phyloP scores from a whole-genome alignment of 805 yeast species.

The Candida ovalis region DNA sequence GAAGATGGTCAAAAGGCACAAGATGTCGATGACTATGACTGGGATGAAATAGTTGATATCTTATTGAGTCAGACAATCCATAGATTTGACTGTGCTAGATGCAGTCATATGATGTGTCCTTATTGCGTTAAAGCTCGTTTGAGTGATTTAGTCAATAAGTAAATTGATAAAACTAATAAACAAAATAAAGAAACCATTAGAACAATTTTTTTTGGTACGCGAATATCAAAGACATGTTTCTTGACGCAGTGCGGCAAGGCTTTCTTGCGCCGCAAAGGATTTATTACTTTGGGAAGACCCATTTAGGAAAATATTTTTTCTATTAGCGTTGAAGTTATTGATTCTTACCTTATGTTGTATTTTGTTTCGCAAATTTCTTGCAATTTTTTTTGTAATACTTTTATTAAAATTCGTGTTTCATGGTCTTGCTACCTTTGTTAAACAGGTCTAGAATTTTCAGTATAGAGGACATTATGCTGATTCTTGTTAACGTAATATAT shows the following conservation, averaged over 20 bases:
- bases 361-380: too few relatives aligned
- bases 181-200: too few relatives aligned
- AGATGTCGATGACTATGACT: constrained; percentile 1
- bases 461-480: too few relatives aligned
- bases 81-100: constrained; percentile 27
- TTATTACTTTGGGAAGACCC: neutral
- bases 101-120: constrained; percentile 33
- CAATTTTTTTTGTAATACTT: too few relatives aligned
- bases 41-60: constrained; percentile 13
- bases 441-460: too few relatives aligned
- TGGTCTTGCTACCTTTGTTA: too few relatives aligned
- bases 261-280: neutral
- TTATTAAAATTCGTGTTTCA: too few relatives aligned
- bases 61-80: constrained; percentile 13
- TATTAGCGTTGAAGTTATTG: neutral
- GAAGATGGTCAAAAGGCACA: neutral
- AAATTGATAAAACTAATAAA: neutral
- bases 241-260: neutral
- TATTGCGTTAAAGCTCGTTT: constrained; percentile 29
- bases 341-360: too few relatives aligned
- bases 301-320: neutral
- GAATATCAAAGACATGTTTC: neutral
- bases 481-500: too few relatives aligned
- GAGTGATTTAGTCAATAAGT: constrained; percentile 16
- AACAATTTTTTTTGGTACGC: too few relatives aligned